Conservation (phyloP, 2,329 filamentous ascomycete genomes). For the Fusarium hainanense region DNA sequence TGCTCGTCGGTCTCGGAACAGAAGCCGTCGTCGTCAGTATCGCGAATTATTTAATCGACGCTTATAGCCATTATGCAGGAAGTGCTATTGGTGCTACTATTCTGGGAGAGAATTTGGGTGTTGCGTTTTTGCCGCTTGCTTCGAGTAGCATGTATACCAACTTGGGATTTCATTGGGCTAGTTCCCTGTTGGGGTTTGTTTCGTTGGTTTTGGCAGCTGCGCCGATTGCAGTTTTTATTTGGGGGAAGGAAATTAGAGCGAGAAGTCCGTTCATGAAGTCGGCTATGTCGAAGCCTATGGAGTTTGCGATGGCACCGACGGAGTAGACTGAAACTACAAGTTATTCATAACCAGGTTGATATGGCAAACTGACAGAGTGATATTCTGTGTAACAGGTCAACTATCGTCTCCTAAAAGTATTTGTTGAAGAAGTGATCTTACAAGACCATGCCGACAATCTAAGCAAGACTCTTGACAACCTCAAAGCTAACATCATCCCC, state of each 20-base stretch:
- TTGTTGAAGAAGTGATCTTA: too few species aligned
- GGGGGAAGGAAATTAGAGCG: constrained; percentile 28
- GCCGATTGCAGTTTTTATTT: constrained; percentile 25
- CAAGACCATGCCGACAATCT: too few species aligned
- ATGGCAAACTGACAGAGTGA: fast-evolving
- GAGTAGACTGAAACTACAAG: not conserved
- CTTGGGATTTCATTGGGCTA: constrained; percentile 33
- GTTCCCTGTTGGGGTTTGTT: constrained; percentile 21
- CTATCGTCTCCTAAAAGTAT: too few species aligned
- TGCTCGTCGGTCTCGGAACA: constrained; percentile 25
- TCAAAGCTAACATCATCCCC: constrained; percentile 17
- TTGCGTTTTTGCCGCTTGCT: constrained; percentile 29
- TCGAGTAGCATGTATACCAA: constrained; percentile 32
- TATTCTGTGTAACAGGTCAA: too few species aligned
- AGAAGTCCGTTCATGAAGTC: constrained; percentile 34
- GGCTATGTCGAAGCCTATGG: constrained; percentile 17
- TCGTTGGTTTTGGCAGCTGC: constrained; percentile 22
- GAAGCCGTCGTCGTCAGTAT: constrained; percentile 30
- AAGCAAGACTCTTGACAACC: not conserved
- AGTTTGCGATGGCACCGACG: not conserved
- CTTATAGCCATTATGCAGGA: constrained; percentile 29
- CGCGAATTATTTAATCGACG: constrained; percentile 30
- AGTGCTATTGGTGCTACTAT: constrained; percentile 29
- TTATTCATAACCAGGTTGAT: not conserved
- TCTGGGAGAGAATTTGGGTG: constrained; percentile 22